These are phyloP conservation scores for Pythium plurisporium DNA, from an alignment of 352 stramenopile genomes.

Conservation along the genomic window DNA sequence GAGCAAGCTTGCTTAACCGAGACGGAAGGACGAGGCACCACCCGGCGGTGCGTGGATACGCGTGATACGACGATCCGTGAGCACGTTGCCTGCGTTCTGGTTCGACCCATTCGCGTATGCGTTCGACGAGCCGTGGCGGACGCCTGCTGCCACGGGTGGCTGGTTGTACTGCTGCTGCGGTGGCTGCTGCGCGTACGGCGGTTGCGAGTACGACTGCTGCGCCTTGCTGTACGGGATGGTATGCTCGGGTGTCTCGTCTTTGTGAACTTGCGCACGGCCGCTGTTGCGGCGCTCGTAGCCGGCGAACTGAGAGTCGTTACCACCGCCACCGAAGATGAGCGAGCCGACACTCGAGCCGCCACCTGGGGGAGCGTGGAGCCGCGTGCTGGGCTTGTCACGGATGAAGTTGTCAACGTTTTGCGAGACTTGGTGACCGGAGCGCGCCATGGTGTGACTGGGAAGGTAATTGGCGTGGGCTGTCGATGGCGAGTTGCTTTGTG, in stretches of 20 bases:
- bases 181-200: slow-evolving; percentile 22
- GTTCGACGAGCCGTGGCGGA: slow-evolving; percentile 63
- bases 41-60: slow-evolving; percentile 86
- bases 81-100: slow-evolving; percentile 88
- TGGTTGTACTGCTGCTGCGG: slow-evolving; percentile 22
- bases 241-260: slow-evolving; percentile 50
- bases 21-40: slow-evolving; percentile 74
- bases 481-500: slow-evolving; percentile 10
- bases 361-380: slow-evolving; percentile 62
- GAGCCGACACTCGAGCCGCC: slow-evolving; percentile 67
- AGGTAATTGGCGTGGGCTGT: neutral
- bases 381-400: slow-evolving; percentile 69
- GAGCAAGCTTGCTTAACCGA: slow-evolving; percentile 35
- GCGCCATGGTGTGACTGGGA: slow-evolving; percentile 33
- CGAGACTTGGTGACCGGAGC: slow-evolving; percentile 51
- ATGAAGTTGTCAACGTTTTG: slow-evolving; percentile 83
- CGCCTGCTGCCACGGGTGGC: neutral
- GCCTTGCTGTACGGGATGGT: slow-evolving; percentile 38
- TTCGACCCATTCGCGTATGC: slow-evolving; percentile 76
- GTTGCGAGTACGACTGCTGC: neutral
- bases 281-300: slow-evolving; percentile 43
- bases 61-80: slow-evolving; percentile 87
- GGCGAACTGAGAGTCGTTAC: slow-evolving; percentile 41
- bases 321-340: slow-evolving; percentile 67
- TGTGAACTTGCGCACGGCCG: slow-evolving; percentile 24